phyloP scores from a whole-genome alignment of 306 rosid genomes.

The Cicer arietinum region DNA sequence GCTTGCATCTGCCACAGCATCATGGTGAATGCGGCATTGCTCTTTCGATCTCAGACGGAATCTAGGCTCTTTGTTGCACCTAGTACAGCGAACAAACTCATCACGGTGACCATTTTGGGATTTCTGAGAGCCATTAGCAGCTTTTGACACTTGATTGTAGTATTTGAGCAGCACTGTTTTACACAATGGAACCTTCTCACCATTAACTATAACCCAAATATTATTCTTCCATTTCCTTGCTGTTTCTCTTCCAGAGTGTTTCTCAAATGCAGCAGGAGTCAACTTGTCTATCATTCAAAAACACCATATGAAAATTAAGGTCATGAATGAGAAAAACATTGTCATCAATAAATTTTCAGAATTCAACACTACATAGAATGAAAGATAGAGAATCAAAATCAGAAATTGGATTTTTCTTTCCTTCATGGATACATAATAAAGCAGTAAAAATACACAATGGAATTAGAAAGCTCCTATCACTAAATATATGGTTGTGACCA shows the following conservation, averaged over 20 bases:
- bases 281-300: constrained; percentile 64
- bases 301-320: constrained; percentile 33
- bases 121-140: constrained; percentile 68
- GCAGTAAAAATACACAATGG: constrained; percentile 8
- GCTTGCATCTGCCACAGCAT: constrained; percentile 76
- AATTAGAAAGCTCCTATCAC: not conserved
- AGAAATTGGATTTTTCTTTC: not conserved
- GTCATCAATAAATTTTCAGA: not conserved
- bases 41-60: constrained; percentile 90
- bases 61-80: constrained; percentile 87
- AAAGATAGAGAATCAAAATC: constrained; percentile 11
- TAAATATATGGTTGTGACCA: constrained; percentile 17
- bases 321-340: constrained; percentile 29
- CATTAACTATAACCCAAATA: constrained; percentile 86
- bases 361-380: constrained; percentile 16
- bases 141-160: constrained; percentile 77
- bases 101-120: constrained; percentile 87
- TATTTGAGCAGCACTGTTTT: constrained; percentile 92
- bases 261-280: constrained; percentile 96
- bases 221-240: constrained; percentile 99
- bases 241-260: constrained; percentile 97
- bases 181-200: constrained; percentile 85
- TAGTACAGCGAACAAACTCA: constrained; percentile 79
- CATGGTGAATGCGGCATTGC: constrained; percentile 90
- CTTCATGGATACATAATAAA: constrained; percentile 28